Percentiles rank a stretch among this genome's conserved stretches.
phyloP scores from a whole-genome alignment of 331 rosid species.

The Saraca asoca region DNA sequence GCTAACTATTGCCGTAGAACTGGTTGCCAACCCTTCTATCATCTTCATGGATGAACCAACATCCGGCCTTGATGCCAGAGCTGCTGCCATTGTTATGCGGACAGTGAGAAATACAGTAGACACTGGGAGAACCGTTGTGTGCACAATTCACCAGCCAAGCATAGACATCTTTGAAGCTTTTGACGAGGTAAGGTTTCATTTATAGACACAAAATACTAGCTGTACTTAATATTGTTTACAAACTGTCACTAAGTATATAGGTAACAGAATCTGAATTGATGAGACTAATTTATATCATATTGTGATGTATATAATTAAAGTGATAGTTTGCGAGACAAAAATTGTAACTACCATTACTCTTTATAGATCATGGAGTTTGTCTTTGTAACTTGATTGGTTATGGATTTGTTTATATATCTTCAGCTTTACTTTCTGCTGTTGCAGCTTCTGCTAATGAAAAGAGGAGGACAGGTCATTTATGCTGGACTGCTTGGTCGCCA shows the following conservation, averaged over 20 bases:
- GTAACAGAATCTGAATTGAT: too few relatives aligned
- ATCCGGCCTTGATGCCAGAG: constrained; percentile 87
- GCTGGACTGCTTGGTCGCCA: constrained; percentile 43
- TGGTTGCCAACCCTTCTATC: constrained; percentile 88
- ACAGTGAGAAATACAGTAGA: constrained; percentile 81
- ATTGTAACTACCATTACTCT: too few relatives aligned
- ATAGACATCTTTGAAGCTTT: constrained; percentile 89
- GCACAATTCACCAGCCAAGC: constrained; percentile 92
- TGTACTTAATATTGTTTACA: too few relatives aligned
- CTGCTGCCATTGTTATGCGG: constrained; percentile 89
- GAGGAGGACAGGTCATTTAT: constrained; percentile 47
- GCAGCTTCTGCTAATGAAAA: constrained; percentile 48
- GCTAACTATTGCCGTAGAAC: constrained; percentile 82
- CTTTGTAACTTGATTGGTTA: too few relatives aligned
- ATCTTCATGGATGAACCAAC: constrained; percentile 95
- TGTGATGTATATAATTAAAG: too few relatives aligned
- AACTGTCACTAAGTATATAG: too few relatives aligned
- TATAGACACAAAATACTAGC: too few relatives aligned
- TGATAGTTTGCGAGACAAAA: too few relatives aligned
- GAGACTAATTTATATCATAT: too few relatives aligned
- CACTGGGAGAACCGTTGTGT: constrained; percentile 85
- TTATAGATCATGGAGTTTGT: too few relatives aligned
- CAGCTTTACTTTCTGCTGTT: too few relatives aligned
- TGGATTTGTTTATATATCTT: too few relatives aligned
- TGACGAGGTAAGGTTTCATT: constrained; percentile 92